These are phyloP conservation scores for Colletotrichum eleusines DNA, from an alignment of 2,329 filamentous ascomycete species.

Conservation along the genomic window DNA sequence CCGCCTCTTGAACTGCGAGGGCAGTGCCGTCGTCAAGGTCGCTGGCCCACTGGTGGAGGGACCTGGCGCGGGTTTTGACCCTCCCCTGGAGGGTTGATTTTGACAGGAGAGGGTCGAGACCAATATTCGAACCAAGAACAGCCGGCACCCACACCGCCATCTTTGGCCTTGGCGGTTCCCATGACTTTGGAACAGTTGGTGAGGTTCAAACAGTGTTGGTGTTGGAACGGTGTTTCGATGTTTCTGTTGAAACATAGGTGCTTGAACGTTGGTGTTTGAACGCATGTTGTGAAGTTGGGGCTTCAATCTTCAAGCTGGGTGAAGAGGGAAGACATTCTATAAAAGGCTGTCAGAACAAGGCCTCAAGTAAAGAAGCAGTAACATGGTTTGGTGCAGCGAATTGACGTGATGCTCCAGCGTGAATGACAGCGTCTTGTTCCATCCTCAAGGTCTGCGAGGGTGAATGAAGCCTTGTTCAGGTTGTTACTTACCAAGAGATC, in stretches of 20 bases:
- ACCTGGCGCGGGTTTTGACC: slow-evolving; percentile 6
- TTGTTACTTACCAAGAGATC: neutral
- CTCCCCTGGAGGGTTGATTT: neutral
- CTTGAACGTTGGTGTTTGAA: neutral
- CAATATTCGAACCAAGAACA: no score
- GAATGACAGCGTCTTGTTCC: neutral
- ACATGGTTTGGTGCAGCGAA: neutral
- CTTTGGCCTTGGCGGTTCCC: no score
- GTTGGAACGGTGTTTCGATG: no score
- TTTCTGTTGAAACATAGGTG: no score
- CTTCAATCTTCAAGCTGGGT: neutral
- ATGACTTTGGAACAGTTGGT: no score
- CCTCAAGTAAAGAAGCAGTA: no score
- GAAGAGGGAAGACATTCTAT: neutral
- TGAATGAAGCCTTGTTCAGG: neutral
- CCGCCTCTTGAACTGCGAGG: neutral
- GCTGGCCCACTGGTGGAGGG: neutral
- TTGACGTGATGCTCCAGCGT: neutral
- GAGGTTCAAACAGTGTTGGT: neutral
- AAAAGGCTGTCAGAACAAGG: neutral
- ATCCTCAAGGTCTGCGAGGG: neutral
- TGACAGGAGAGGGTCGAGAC: no score
- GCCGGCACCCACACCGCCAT: no score
- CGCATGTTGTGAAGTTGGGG: neutral
- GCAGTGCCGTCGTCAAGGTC: neutral